Base-by-base conservation (phyloP, 2,329 filamentous ascomycete species). In the Ceratocystis ficicola region DNA sequence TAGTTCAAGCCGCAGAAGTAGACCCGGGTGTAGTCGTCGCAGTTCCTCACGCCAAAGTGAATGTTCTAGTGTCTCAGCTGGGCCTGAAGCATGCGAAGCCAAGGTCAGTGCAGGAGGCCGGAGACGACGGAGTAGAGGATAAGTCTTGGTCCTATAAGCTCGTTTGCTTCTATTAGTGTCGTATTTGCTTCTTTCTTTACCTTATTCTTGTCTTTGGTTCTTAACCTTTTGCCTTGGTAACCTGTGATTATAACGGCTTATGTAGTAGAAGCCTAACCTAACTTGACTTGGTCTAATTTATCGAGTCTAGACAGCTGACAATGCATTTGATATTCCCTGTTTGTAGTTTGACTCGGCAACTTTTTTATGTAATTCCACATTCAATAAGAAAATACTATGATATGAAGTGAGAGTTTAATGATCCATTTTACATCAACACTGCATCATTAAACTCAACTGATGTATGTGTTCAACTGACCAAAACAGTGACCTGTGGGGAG, bases 31-130 rank as follows among this genome's bases (percentile, higher is more conserved):
- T 10, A 65, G 60, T 15, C 59, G 50, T 15, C 36, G 60, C 28
- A 65, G 60, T 22, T 44, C 44, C 44, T 63, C 66, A 3, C 62
- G 63, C 22, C 62, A 65, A 36, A 67, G 62, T 7, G 66, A 65
- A 4, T 63, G 61, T 44, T 63, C 59, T 25, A 67, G 41, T n/a
- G 50, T 67, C 17, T 63, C 64, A 20, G 50, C 17, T 5, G 60
- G 44, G 15, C 44, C 63, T n/a, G 50, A 63, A 20, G 63, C 20
- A 32, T 52, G 55, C 28, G 63, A 67, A 15, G 41, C 32, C 7
- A 52, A 41, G 30, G 17, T 25, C 8, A 55, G 28, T 12, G 32
- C 15, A 10, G 57, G 28, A 12, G 20, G 25, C 17, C 52, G 62
- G 44, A 41, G 25, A 25, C 52, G 62, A 17, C 44, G 61, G 61